Conservation (phyloP, 2,329 filamentous ascomycete genomes). For the Aspergillus floridensis region DNA sequence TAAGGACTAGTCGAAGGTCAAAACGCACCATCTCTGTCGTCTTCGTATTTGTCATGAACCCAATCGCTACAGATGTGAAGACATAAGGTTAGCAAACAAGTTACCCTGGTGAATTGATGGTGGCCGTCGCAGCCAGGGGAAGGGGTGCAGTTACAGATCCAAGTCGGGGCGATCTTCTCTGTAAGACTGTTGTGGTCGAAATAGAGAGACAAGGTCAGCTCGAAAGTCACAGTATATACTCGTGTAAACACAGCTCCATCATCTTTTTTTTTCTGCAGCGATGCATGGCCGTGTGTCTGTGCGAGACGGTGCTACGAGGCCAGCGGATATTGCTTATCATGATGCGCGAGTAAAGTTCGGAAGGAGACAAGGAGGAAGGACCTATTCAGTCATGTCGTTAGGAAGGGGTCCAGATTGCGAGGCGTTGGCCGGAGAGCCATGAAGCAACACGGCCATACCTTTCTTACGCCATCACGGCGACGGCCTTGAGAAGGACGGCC, state of each 20-base stretch:
- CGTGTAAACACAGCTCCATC: slow-evolving; percentile 34
- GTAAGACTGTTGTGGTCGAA: slow-evolving; percentile 43
- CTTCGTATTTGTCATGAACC: slow-evolving; percentile 89
- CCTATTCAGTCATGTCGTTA: slow-evolving; percentile 26
- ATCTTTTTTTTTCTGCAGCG: slow-evolving; percentile 26
- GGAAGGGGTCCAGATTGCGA: neutral
- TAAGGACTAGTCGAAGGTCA: slow-evolving; percentile 2
- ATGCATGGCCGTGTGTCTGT: slow-evolving; percentile 26
- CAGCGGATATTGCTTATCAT: slow-evolving; percentile 35
- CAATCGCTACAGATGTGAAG: slow-evolving; percentile 64
- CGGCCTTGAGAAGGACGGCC: slow-evolving; percentile 27
- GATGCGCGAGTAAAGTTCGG: slow-evolving; percentile 38
- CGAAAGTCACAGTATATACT: slow-evolving; percentile 38
- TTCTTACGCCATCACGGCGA: slow-evolving; percentile 84
- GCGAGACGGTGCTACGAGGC: slow-evolving; percentile 24
- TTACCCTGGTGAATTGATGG: neutral
- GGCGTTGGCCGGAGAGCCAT: neutral
- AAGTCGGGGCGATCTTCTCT: slow-evolving; percentile 47
- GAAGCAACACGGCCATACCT: slow-evolving; percentile 55
- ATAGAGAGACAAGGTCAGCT: slow-evolving; percentile 44
- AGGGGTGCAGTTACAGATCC: slow-evolving; percentile 39
- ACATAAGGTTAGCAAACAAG: slow-evolving; percentile 2
- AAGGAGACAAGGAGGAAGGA: slow-evolving; percentile 44
- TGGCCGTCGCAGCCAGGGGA: neutral
- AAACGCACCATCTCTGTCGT: slow-evolving; percentile 57